These are phyloP conservation scores for Crithidia brevicula DNA, from an alignment of 208 protist genomes.

Conservation along the genomic window DNA sequence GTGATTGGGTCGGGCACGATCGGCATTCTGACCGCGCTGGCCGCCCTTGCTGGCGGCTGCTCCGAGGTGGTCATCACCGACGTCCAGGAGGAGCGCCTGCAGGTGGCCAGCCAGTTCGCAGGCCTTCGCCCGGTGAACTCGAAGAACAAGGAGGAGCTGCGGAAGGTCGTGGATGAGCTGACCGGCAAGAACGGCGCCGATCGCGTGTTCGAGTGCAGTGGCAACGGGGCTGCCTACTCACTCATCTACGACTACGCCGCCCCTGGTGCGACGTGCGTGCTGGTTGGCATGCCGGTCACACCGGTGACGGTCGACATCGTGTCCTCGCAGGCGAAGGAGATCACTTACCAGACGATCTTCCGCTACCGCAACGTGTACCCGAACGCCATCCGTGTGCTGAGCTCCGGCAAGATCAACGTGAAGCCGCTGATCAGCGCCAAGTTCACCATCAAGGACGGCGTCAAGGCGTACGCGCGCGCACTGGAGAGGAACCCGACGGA, in stretches of 20 bases:
- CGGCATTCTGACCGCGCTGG: slow-evolving; percentile 48
- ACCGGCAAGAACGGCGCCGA: slow-evolving; percentile 38
- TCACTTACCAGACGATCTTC: slow-evolving; percentile 47
- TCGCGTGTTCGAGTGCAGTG: slow-evolving; percentile 52
- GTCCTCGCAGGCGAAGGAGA: slow-evolving; percentile 49
- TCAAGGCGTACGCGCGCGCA: slow-evolving; percentile 42
- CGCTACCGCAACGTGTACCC: slow-evolving; percentile 54
- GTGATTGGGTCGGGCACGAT: slow-evolving; percentile 46
- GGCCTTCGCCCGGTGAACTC: slow-evolving; percentile 39
- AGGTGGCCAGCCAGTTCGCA: slow-evolving; percentile 30
- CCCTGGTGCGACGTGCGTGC: slow-evolving; percentile 45
- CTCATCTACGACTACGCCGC: slow-evolving; percentile 42
- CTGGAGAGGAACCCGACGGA: slow-evolving; percentile 41
- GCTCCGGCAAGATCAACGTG: slow-evolving; percentile 48
- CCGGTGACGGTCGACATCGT: slow-evolving; percentile 39
- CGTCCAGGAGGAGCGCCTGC: slow-evolving; percentile 31
- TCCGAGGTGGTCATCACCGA: slow-evolving; percentile 47
- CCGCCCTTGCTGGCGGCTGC: slow-evolving; percentile 45
- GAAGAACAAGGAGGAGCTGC: slow-evolving; percentile 22
- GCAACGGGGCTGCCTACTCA: slow-evolving; percentile 29
- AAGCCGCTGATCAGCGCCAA: slow-evolving; percentile 53
- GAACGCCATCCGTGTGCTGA: slow-evolving; percentile 36
- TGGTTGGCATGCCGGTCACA: slow-evolving; percentile 43
- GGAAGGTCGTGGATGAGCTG: slow-evolving; percentile 28
- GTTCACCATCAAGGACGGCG: slow-evolving; percentile 32